Conservation (phyloP, 495 filamentous ascomycete genomes). For the Neurospora tetrasperma region DNA sequence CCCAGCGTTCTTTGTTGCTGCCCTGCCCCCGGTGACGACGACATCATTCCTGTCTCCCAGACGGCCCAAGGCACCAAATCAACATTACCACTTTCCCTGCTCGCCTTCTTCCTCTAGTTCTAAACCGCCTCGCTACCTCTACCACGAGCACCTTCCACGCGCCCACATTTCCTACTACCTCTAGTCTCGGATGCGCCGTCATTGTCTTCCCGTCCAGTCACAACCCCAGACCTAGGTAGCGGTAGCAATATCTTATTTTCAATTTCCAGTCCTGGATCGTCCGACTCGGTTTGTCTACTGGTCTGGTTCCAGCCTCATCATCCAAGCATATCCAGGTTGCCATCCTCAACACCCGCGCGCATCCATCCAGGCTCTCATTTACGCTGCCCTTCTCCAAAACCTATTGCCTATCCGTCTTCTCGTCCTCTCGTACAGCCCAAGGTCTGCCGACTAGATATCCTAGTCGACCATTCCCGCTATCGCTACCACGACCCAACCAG, state of each 20-base stretch:
- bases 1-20: not conserved
- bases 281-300: not conserved
- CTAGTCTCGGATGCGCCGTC: not conserved
- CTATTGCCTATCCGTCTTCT: not conserved
- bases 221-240: not conserved
- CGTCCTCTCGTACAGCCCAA: not conserved
- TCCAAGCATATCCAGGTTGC: not conserved
- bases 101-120: not conserved
- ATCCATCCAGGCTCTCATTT: not conserved
- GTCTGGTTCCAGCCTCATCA: not conserved
- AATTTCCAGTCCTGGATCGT: not conserved
- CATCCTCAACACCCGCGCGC: not conserved
- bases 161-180: not conserved
- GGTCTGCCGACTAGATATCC: not conserved
- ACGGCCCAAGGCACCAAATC: not conserved
- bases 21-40: not conserved
- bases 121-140: not conserved
- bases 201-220: not conserved
- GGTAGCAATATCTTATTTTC: not conserved
- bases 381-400: not conserved
- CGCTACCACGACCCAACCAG: not conserved
- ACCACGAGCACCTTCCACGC: not conserved
- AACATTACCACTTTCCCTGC: slow-evolving; percentile 1
- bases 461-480: not conserved
- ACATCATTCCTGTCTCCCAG: not conserved